Percentiles rank a stretch among this genome's conserved stretches.
These are phyloP conservation scores for Penicillium hesseltinei DNA, from an alignment of 2,329 filamentous ascomycete genomes.

Conservation along the genomic window DNA sequence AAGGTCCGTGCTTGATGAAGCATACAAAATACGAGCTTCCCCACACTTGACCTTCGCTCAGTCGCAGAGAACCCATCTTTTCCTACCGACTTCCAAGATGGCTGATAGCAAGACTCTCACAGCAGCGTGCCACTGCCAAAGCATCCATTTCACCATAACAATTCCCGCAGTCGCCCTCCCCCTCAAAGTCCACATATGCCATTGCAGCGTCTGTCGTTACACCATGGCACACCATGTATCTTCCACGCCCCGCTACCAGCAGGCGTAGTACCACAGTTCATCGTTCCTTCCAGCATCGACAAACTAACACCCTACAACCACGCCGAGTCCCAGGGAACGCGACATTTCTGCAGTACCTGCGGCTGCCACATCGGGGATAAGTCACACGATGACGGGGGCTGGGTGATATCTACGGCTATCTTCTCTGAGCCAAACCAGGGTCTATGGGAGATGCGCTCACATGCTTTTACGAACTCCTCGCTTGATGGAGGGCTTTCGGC, in stretches of 20 bases:
- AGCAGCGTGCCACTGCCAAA: conserved; percentile 27
- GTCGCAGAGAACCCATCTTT: too few relatives aligned
- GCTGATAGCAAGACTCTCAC: conserved; percentile 19
- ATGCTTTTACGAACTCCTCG: conserved; percentile 21
- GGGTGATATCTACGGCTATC: conserved; percentile 26
- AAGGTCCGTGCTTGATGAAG: not conserved
- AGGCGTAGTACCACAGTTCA: conserved; percentile 23
- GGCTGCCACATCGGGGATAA: conserved; percentile 38
- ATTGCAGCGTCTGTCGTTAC: conserved; percentile 46
- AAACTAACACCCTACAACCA: conserved; percentile 32
- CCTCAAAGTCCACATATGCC: conserved; percentile 43
- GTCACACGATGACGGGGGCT: conserved; percentile 9
- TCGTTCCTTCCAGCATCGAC: conserved; percentile 19
- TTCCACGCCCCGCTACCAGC: conserved; percentile 27
- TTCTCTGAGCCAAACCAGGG: conserved; percentile 20
- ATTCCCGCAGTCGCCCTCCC: conserved; percentile 37
- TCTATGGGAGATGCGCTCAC: conserved; percentile 20
- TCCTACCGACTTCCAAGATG: conserved; percentile 3
- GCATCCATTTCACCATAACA: conserved; percentile 34
- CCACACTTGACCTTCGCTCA: not conserved
- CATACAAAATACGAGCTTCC: not conserved
- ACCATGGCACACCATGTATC: conserved; percentile 37
- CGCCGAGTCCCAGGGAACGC: conserved; percentile 26
- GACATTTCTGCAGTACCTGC: conserved; percentile 47
- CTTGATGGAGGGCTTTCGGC: conserved; percentile 19